A percentile compares a stretch with the other conserved stretches of the same genome.
Conservation (phyloP, 2,329 filamentous ascomycete species). For the Davidsoniella australis region DNA sequence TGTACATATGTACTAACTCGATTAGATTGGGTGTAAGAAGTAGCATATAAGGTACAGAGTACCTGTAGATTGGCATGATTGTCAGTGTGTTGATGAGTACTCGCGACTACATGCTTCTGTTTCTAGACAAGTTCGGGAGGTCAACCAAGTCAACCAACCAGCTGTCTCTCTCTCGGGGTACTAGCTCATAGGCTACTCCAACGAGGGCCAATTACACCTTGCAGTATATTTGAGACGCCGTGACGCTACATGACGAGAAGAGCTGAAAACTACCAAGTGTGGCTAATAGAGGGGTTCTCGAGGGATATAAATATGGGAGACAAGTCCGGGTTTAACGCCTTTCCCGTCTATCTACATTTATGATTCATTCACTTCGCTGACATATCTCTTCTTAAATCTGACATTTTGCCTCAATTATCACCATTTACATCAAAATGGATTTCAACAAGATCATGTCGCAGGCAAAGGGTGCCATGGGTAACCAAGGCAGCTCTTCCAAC, state of each 20-base stretch:
- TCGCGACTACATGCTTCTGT: too few relatives aligned
- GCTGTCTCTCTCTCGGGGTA: too few relatives aligned
- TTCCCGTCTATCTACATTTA: too few relatives aligned
- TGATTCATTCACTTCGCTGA: background rate
- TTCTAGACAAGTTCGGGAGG: too few relatives aligned
- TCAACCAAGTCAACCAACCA: too few relatives aligned
- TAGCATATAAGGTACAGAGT: too few relatives aligned
- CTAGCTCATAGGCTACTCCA: background rate
- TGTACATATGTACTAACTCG: too few relatives aligned
- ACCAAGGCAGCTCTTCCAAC: slow-evolving; percentile 1
- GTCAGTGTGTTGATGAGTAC: too few relatives aligned
- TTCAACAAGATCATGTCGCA: slow-evolving; percentile 11
- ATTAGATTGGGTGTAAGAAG: too few relatives aligned
- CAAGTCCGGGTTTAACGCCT: too few relatives aligned
- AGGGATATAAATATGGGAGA: too few relatives aligned
- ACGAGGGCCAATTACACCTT: background rate
- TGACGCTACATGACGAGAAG: background rate
- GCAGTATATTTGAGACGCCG: background rate
- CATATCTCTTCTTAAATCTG: background rate
- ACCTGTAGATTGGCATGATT: too few relatives aligned
- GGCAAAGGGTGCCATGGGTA: slow-evolving; percentile 13
- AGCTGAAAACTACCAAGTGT: background rate
- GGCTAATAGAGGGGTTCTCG: background rate
- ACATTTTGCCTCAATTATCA: background rate
- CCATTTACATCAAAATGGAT: slow-evolving; percentile 5